Evolutionary conservation across 176 grass and related monocot genomes (phyloP), one percentile per base, ranked within the genome.

Genomic region (Paspalum notatum): DNA sequence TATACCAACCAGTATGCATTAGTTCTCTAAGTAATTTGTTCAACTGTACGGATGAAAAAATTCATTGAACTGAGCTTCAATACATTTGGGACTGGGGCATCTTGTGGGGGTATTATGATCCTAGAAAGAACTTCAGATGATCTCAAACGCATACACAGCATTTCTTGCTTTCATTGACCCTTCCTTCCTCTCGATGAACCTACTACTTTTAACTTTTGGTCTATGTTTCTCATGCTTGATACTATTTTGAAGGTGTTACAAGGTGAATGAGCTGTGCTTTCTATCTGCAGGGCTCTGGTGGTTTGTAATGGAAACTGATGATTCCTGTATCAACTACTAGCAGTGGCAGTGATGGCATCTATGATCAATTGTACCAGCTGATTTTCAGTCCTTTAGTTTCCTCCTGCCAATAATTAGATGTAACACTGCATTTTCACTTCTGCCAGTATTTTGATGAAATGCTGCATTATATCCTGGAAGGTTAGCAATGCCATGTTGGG

Each of bases 271-370:
- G 14, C 13, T 70, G n/a, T 47, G 42, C 43, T 69, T n/a, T 42
- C 12, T 69, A 69, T 48, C 44, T 1, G 26, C 67, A 48, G 43
- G 15, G 27, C 14, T 70, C 67, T 48, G 58, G 58, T 61, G 58
- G 12, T 14, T 15, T 61, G 5, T 5, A 61, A 61, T 14, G 58
- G 58, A 61, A 61, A 22, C 58, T 7, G 27, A 61, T 5, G 22
- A 61, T 61, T 61, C 58, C 13, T 61, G 58, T 61, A 69, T 47
- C 22, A 69, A 43, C 40, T 45, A 68, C 42, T 68, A 21, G 41
- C 18, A 45, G 41, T n/a, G 41, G 26, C 12, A 15, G 13, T 61
- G 27, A 61, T 22, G 58, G 52, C 18, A 55, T 25, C 27, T 10
- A 60, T 9, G 22, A 60, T 10, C 57, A 13, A 12, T 60, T 60